phyloP scores from a whole-genome alignment of 2,329 filamentous ascomycete genomes.

The Sporothrix brasiliensis region DNA sequence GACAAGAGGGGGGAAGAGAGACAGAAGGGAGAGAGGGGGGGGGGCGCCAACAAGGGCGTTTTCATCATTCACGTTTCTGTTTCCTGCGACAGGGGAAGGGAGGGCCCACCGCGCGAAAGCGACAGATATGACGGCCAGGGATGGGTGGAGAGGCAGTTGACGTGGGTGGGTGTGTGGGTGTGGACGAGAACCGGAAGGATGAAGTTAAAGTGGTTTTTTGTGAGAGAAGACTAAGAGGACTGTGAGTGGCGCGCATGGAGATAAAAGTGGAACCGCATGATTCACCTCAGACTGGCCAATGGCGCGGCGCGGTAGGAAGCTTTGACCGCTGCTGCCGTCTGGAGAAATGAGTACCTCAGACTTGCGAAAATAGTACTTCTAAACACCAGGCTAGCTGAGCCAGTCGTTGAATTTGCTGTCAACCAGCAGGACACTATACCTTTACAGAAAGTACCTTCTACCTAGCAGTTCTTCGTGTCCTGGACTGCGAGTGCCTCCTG shows the following conservation, averaged over 20 bases:
- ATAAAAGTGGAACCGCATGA: conserved; percentile 25
- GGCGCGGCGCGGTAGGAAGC: conserved; percentile 23
- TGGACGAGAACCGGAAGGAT: conserved; percentile 10
- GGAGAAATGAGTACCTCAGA: conserved; percentile 15
- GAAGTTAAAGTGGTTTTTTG: conserved; percentile 18
- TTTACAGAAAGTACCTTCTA: not conserved
- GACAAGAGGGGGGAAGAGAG: not conserved
- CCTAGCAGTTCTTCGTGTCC: not conserved
- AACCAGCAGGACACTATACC: not conserved
- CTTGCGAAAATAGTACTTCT: conserved; percentile 10
- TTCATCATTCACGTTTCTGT: conserved; percentile 25
- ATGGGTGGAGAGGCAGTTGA: conserved; percentile 19
- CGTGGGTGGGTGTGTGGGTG: not conserved
- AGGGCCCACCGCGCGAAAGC: conserved; percentile 23
- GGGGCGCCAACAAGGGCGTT: conserved; percentile 9
- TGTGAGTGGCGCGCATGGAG: not conserved
- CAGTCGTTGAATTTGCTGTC: not conserved
- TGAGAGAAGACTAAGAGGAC: not conserved
- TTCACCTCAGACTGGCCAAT: conserved; percentile 25
- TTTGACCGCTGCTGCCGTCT: conserved; percentile 23
- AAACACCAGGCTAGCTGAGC: not conserved
- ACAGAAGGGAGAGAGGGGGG: conserved; percentile 4
- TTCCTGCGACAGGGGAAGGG: conserved; percentile 27
- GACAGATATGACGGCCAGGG: conserved; percentile 26
- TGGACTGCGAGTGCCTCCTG: conserved; percentile 9